Conservation (phyloP, 1,139 yeast species). For the Suhomyces panamericanus region DNA sequence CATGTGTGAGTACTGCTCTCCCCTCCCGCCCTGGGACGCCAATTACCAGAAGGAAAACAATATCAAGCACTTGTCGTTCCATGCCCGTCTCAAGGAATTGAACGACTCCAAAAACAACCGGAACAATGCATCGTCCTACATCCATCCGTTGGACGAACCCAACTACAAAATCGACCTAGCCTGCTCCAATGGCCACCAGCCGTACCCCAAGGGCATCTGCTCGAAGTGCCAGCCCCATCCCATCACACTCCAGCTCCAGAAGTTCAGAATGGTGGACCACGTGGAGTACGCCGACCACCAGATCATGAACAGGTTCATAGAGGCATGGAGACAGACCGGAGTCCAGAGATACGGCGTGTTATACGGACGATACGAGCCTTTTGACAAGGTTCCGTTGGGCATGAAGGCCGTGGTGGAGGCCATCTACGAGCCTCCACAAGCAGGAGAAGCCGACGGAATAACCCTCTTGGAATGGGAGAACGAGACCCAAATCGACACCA, state of each 20-base stretch:
- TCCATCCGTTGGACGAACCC: conserved; percentile 78
- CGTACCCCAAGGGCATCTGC: conserved; percentile 94
- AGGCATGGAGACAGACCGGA: conserved; percentile 88
- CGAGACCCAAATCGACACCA: conserved; percentile 49
- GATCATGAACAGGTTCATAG: conserved; percentile 78
- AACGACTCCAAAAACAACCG: conserved; percentile 68
- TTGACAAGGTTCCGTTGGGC: conserved; percentile 86
- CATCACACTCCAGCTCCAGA: conserved; percentile 86
- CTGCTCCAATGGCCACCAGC: conserved; percentile 81
- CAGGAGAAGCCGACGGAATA: conserved; percentile 82
- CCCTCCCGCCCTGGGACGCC: conserved; percentile 92
- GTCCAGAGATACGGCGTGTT: conserved; percentile 82
- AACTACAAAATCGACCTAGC: conserved; percentile 60
- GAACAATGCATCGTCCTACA: conserved; percentile 64
- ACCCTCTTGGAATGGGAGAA: conserved; percentile 65
- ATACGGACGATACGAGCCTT: conserved; percentile 77
- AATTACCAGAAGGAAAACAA: conserved; percentile 71
- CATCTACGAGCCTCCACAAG: conserved; percentile 90
- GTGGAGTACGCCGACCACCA: conserved; percentile 80
- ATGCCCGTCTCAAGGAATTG: conserved; percentile 74
- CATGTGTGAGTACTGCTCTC: conserved; percentile 97
- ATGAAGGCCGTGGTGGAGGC: conserved; percentile 93
- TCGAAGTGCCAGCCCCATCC: conserved; percentile 98
- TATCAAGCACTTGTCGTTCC: conserved; percentile 87
- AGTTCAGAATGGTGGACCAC: conserved; percentile 95